Evolutionary conservation across 306 rosid genomes (phyloP).

Genomic region (Elaeagnus macrophylla): DNA sequence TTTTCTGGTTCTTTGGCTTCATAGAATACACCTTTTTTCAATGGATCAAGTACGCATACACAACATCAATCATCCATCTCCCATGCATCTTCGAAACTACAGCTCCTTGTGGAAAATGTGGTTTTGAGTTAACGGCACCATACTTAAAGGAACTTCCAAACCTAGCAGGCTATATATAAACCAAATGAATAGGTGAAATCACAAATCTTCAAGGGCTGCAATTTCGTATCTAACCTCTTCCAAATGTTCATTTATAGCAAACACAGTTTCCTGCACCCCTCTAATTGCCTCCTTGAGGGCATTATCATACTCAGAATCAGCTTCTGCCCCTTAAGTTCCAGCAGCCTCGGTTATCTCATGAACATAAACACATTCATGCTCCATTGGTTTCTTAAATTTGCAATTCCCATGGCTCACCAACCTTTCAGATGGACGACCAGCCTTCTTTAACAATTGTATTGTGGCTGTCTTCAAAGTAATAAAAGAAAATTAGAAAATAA

Average conservation of each 20-base stretch:
- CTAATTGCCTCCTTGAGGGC: slow-evolving; percentile 82
- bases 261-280: slow-evolving; percentile 82
- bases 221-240: slow-evolving; percentile 96
- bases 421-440: slow-evolving; percentile 75
- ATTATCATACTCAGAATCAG: slow-evolving; percentile 70
- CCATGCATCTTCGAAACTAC: no score
- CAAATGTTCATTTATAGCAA: slow-evolving; percentile 67
- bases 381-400: slow-evolving; percentile 47
- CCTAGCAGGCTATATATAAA: no score
- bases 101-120: no score
- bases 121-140: no score
- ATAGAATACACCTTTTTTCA: no score
- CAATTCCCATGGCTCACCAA: slow-evolving; percentile 77
- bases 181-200: background rate
- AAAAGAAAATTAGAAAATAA: slow-evolving; percentile 5
- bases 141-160: no score
- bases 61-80: no score
- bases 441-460: slow-evolving; percentile 77
- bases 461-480: slow-evolving; percentile 56
- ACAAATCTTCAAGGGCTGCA: slow-evolving; percentile 66
- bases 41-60: no score
- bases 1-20: no score
- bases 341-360: slow-evolving; percentile 78
- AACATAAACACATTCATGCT: slow-evolving; percentile 69
- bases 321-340: slow-evolving; percentile 92